Conservation (phyloP, 495 filamentous ascomycete species). For the Annulohypoxylon maeteangense region DNA sequence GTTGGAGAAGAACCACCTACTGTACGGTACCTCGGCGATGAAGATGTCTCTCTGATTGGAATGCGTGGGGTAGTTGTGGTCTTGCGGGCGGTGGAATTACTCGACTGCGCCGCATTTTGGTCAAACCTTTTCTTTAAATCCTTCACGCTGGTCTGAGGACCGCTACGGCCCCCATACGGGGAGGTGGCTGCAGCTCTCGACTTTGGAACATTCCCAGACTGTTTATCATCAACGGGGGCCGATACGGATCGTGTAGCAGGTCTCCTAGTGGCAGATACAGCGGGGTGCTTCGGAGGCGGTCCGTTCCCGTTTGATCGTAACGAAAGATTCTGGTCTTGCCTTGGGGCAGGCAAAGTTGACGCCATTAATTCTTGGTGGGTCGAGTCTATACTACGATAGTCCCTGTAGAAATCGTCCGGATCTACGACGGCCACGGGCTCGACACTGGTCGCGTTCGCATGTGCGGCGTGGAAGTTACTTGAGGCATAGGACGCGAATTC, state of each 20-base stretch:
- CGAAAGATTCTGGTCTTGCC: constrained; percentile 41
- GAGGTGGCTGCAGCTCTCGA: constrained; percentile 45
- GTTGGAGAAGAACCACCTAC: constrained; percentile 47
- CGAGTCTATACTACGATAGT: constrained; percentile 51
- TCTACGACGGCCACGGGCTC: constrained; percentile 52
- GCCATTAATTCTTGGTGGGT: constrained; percentile 49
- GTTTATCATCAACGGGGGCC: constrained; percentile 58
- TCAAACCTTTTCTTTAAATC: constrained; percentile 67
- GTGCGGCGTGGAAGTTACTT: constrained; percentile 51
- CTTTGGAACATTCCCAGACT: constrained; percentile 42
- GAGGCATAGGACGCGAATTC: constrained; percentile 52
- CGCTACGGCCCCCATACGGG: constrained; percentile 38
- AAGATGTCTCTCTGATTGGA: constrained; percentile 46
- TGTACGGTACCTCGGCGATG: constrained; percentile 40
- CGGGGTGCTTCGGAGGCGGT: constrained; percentile 51
- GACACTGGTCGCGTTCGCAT: constrained; percentile 51
- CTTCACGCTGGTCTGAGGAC: constrained; percentile 61
- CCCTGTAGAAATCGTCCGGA: constrained; percentile 65
- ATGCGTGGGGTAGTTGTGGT: constrained; percentile 45
- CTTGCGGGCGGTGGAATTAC: constrained; percentile 47
- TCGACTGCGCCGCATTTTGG: constrained; percentile 47
- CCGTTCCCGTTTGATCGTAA: constrained; percentile 51
- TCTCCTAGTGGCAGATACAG: constrained; percentile 46
- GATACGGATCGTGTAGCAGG: constrained; percentile 59
- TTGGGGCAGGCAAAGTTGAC: constrained; percentile 48